Evolutionary conservation across 108 stramenopile genomes (phyloP).

Genomic region (Parietichytrium sp.): DNA sequence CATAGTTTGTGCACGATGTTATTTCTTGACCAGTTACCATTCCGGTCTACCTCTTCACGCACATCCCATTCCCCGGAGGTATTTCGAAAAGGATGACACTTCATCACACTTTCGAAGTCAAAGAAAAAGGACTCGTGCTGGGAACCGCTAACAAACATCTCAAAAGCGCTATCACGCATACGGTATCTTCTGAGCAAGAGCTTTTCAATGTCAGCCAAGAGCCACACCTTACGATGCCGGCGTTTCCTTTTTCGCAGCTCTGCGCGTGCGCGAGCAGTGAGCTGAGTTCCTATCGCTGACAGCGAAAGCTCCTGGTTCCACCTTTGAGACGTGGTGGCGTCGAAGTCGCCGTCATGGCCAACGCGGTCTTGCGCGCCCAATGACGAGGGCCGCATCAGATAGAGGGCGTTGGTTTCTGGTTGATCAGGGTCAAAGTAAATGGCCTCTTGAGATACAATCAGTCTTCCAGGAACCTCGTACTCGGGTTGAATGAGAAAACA

Average conservation of each 20-base stretch:
- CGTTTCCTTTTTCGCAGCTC: constrained; percentile 22
- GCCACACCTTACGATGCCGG: constrained; percentile 2
- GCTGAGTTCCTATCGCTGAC: background rate
- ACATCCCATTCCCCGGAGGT: background rate
- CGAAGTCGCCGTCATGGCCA: background rate
- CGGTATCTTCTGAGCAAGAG: background rate
- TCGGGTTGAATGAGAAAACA: background rate
- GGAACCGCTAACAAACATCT: constrained; percentile 4
- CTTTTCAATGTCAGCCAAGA: background rate
- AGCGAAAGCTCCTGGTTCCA: background rate
- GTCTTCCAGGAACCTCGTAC: constrained; percentile 22
- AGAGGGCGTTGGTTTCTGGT: background rate
- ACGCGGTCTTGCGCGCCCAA: too few species aligned
- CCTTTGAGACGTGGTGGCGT: background rate
- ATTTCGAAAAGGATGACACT: background rate
- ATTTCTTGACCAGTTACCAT: background rate
- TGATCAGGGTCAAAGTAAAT: constrained; percentile 30
- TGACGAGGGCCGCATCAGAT: background rate
- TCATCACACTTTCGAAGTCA: background rate
- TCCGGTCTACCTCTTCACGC: background rate
- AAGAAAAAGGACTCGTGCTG: constrained; percentile 13
- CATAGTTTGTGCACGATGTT: background rate
- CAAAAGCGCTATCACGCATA: constrained; percentile 31
- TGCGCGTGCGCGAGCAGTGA: background rate
- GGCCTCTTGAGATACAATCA: constrained; percentile 23